These are phyloP conservation scores for Phylloporus sp. DNA, from an alignment of 1,284 basidiomycete genomes.

Conservation along the genomic window DNA sequence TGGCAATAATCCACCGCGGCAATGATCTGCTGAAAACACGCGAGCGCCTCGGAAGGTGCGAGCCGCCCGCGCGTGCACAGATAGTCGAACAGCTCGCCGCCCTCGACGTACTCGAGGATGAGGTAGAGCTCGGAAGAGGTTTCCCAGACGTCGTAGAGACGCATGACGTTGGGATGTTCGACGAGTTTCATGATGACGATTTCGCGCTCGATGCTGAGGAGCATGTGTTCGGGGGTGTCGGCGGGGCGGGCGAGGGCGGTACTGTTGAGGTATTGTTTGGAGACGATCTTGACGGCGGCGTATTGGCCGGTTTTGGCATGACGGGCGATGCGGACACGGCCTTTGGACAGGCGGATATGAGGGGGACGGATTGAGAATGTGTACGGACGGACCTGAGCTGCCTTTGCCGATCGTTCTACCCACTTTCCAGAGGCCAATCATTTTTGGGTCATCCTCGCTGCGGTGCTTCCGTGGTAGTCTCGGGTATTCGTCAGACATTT, in stretches of 20 bases:
- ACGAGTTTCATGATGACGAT: slow-evolving; percentile 99
- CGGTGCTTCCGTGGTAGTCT: slow-evolving; percentile 39
- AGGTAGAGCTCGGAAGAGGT: slow-evolving; percentile 90
- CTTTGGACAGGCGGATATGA: slow-evolving; percentile 44
- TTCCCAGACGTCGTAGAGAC: slow-evolving; percentile 98
- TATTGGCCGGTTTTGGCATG: slow-evolving; percentile 89
- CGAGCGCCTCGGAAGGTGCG: slow-evolving; percentile 79
- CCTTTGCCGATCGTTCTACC: slow-evolving; percentile 94
- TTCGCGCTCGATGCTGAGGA: slow-evolving; percentile 91
- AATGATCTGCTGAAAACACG: slow-evolving; percentile 97
- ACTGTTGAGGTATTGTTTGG: slow-evolving; percentile 76
- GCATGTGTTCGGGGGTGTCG: slow-evolving; percentile 66
- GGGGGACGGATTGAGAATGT: not conserved
- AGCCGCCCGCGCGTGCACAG: slow-evolving; percentile 88
- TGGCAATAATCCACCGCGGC: slow-evolving; percentile 96
- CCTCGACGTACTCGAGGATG: slow-evolving; percentile 96
- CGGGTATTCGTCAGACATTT: slow-evolving; percentile 36
- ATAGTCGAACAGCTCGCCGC: slow-evolving; percentile 97
- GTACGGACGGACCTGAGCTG: slow-evolving; percentile 66
- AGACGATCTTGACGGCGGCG: slow-evolving; percentile 97
- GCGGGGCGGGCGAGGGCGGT: slow-evolving; percentile 62
- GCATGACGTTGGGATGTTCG: slow-evolving; percentile 95
- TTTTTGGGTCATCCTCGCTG: slow-evolving; percentile 64
- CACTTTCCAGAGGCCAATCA: slow-evolving; percentile 93
- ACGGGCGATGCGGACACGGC: slow-evolving; percentile 90